Conservation (phyloP, 2,329 filamentous ascomycete genomes). For the Aspergillus pseudotamarii region DNA sequence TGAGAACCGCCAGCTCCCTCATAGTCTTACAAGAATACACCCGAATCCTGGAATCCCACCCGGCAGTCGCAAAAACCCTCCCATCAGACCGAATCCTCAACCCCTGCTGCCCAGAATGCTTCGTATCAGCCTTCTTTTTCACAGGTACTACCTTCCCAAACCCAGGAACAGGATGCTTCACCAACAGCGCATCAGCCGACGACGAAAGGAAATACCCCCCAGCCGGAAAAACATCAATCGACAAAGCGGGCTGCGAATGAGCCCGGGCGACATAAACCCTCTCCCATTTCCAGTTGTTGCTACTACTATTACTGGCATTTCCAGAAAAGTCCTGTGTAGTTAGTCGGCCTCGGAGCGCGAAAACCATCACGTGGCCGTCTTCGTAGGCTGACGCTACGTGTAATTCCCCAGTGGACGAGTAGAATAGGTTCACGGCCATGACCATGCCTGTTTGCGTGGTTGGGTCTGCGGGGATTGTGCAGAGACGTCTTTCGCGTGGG, state of each 20-base stretch:
- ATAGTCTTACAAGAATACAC: conserved; percentile 81
- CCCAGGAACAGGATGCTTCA: conserved; percentile 69
- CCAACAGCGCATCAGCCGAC: conserved; percentile 76
- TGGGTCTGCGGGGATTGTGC: conserved; percentile 56
- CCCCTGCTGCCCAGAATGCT: conserved; percentile 87
- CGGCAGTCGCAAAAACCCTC: conserved; percentile 82
- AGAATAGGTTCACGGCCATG: conserved; percentile 74
- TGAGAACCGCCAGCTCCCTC: conserved; percentile 86
- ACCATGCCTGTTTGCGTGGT: conserved; percentile 68
- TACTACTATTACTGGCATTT: conserved; percentile 4
- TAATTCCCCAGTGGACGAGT: conserved; percentile 51
- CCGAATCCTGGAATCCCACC: conserved; percentile 82
- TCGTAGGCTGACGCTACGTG: conserved; percentile 80
- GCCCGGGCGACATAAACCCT: conserved; percentile 65
- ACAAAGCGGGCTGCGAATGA: conserved; percentile 81
- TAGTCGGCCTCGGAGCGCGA: conserved; percentile 52
- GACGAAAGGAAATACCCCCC: conserved; percentile 73
- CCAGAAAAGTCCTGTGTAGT: conserved; percentile 35
- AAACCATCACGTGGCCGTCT: conserved; percentile 73
- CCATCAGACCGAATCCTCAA: conserved; percentile 77
- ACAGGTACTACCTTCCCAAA: conserved; percentile 48
- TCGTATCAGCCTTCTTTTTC: conserved; percentile 69
- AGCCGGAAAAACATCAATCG: conserved; percentile 59
- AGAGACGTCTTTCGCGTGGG: conserved; percentile 71
- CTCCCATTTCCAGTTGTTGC: conserved; percentile 48